Percentiles rank a stretch among this genome's conserved stretches.
phyloP scores from a whole-genome alignment of 2,329 filamentous ascomycete genomes.

The Colletotrichum sp. region DNA sequence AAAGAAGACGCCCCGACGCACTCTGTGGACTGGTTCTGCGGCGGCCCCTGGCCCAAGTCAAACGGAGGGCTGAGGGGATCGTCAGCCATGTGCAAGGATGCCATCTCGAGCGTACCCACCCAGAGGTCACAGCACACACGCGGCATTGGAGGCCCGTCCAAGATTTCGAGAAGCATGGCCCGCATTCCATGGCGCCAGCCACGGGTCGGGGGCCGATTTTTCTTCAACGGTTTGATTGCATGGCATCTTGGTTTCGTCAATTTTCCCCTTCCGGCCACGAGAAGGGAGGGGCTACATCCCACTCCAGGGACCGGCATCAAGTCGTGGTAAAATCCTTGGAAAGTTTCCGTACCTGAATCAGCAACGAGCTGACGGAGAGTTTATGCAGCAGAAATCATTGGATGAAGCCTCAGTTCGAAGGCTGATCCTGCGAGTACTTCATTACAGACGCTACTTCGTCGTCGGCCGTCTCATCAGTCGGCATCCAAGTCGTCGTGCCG shows the following conservation, averaged over 20 bases:
- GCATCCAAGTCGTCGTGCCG: neutral
- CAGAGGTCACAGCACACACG: neutral
- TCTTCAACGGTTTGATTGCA: neutral
- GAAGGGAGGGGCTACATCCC: neutral
- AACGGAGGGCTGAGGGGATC: neutral
- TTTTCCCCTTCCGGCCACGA: neutral
- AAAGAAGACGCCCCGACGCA: neutral
- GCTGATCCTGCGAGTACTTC: neutral
- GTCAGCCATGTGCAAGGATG: neutral
- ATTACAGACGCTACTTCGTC: neutral
- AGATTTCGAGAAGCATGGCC: neutral
- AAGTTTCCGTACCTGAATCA: neutral
- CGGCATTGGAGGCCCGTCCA: neutral
- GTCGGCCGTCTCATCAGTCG: neutral
- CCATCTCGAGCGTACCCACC: neutral
- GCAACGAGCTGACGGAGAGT: neutral
- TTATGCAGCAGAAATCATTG: neutral
- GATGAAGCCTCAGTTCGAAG: neutral
- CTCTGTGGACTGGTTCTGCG: neutral
- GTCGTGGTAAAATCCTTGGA: neutral
- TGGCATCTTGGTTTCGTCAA: neutral
- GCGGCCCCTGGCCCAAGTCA: neutral
- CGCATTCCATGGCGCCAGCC: neutral
- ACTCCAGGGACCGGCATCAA: neutral
- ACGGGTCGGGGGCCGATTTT: neutral